These are phyloP conservation scores for baker's yeast (Saccharomyces cerevisiae) DNA, from an alignment of 805 yeast species.

Conservation along the genomic window DNA sequence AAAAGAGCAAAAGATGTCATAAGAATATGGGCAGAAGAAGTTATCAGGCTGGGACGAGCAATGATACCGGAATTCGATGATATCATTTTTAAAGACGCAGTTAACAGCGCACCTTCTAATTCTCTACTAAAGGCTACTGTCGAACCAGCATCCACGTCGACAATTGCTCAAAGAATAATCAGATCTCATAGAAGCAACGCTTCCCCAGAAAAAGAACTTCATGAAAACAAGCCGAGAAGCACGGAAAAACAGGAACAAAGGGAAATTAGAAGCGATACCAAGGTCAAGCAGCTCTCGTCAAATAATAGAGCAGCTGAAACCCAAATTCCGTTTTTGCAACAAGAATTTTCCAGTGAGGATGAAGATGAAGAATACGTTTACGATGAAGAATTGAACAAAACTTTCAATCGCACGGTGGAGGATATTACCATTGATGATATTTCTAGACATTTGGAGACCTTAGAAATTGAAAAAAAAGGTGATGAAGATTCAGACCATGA, in stretches of 20 bases:
- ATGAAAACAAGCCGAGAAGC: slow-evolving; percentile 1
- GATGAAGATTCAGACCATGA: slow-evolving; percentile 1
- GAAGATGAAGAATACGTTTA: slow-evolving; percentile 32
- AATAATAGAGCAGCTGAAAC: slow-evolving; percentile 8
- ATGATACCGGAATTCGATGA: slow-evolving; percentile 44
- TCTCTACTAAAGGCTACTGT: not conserved
- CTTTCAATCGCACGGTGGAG: slow-evolving; percentile 32
- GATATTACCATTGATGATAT: slow-evolving; percentile 34
- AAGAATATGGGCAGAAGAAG: slow-evolving; percentile 60
- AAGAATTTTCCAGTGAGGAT: slow-evolving; percentile 27
- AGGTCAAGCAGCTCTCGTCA: not conserved
- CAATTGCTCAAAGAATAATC: slow-evolving; percentile 19
- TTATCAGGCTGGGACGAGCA: slow-evolving; percentile 50
- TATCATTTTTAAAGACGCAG: slow-evolving; percentile 15
- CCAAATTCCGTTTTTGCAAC: slow-evolving; percentile 23
- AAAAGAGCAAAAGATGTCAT: slow-evolving; percentile 42
- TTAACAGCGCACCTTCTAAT: not conserved
- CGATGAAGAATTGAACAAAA: slow-evolving; percentile 31
- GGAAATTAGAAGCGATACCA: not conserved
- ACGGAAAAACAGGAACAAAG: slow-evolving; percentile 1
- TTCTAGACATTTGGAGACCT: slow-evolving; percentile 30
- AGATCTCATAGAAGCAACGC: slow-evolving; percentile 13
- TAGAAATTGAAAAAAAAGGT: slow-evolving; percentile 23
- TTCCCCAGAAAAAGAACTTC: not conserved
- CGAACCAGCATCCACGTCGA: slow-evolving; percentile 1